These are phyloP conservation scores for Lentinula sp. DNA, from an alignment of 768 basidiomycete genomes.

Conservation along the genomic window DNA sequence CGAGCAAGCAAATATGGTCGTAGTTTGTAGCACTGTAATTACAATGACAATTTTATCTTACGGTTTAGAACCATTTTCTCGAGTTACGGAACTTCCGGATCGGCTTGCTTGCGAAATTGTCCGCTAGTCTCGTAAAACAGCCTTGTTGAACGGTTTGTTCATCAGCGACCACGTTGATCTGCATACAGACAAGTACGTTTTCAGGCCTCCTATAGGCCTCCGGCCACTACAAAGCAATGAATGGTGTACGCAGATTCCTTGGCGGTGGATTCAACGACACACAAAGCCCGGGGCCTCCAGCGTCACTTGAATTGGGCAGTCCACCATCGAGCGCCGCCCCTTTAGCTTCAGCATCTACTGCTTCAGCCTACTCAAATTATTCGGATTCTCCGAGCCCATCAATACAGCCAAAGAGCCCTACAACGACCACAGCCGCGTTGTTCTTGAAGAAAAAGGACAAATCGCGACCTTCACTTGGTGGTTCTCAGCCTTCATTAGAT, in stretches of 20 bases:
- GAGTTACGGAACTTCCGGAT: neutral
- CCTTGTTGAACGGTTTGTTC: neutral
- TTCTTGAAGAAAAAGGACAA: constrained; percentile 48
- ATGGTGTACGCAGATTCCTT: constrained; percentile 67
- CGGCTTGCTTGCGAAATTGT: neutral
- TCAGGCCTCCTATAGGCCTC: neutral
- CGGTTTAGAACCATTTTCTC: no score
- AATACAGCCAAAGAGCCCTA: constrained; percentile 20
- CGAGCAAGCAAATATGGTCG: no score
- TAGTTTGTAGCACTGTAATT: no score
- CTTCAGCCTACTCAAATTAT: constrained; percentile 2
- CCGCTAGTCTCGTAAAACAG: neutral
- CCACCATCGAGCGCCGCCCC: constrained; percentile 10
- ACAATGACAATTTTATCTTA: no score
- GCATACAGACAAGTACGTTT: neutral
- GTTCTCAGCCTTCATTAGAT: neutral
- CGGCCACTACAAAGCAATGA: constrained; percentile 35
- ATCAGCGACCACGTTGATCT: neutral
- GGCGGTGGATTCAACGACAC: constrained; percentile 24
- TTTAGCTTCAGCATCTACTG: constrained; percentile 15
- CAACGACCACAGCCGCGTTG: constrained; percentile 34
- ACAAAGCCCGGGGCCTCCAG: constrained; percentile 31
- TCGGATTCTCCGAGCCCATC: neutral
- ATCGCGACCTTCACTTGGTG: constrained; percentile 14
- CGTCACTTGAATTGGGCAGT: constrained; percentile 21